Conservation (phyloP, 495 filamentous ascomycete genomes). For the Penicillium samsonianum region DNA sequence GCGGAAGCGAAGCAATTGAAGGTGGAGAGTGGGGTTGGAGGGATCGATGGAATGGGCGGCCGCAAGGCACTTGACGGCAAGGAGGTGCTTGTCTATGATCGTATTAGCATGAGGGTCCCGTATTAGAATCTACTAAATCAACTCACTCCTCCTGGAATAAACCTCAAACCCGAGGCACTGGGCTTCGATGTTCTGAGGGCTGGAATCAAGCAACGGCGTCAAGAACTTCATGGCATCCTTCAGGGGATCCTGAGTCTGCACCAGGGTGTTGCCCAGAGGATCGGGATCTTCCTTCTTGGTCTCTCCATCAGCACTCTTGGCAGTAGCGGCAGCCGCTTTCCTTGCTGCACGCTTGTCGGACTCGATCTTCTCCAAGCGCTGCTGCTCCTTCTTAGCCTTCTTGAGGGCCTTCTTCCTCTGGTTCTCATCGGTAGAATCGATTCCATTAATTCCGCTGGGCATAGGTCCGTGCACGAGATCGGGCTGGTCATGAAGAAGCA, state of each 20-base stretch:
- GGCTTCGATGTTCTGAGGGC: constrained; percentile 75
- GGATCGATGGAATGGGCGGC: constrained; percentile 69
- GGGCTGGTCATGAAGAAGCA: constrained; percentile 77
- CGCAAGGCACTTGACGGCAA: constrained; percentile 82
- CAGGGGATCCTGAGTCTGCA: constrained; percentile 77
- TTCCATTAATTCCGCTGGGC: constrained; percentile 57
- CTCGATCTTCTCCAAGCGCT: constrained; percentile 79
- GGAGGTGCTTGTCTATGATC: constrained; percentile 72
- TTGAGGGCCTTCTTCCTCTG: constrained; percentile 92
- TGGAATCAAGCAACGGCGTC: constrained; percentile 73
- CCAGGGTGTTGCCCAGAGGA: constrained; percentile 75
- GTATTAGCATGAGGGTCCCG: constrained; percentile 18
- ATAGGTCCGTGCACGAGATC: constrained; percentile 58
- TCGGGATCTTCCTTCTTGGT: constrained; percentile 84
- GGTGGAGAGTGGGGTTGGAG: constrained; percentile 72
- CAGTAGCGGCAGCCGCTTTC: constrained; percentile 49
- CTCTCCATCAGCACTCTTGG: constrained; percentile 53
- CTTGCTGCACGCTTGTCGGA: constrained; percentile 70
- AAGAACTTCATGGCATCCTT: constrained; percentile 88
- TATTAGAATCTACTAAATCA: neutral
- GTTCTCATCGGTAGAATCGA: constrained; percentile 57
- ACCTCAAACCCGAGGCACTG: constrained; percentile 92
- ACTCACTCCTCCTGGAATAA: constrained; percentile 73
- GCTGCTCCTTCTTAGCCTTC: constrained; percentile 91
- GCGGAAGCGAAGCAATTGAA: constrained; percentile 71